Percentiles rank a stretch among this genome's conserved stretches.
Conservation (phyloP, 495 filamentous ascomycete genomes). For the Glutinoglossum americanum region DNA sequence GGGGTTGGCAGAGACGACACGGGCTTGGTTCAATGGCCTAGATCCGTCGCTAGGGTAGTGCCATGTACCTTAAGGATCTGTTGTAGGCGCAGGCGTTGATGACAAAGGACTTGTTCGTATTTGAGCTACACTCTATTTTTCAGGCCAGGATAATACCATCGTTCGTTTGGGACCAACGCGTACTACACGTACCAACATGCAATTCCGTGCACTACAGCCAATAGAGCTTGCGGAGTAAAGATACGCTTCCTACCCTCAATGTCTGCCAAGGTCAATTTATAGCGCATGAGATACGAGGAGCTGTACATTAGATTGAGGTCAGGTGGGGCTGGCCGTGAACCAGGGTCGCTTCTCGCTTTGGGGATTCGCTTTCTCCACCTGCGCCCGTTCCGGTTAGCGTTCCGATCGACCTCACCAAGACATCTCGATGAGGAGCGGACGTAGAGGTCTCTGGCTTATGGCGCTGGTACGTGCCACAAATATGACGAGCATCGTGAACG, state of each 20-base stretch:
- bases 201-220: too few relatives aligned
- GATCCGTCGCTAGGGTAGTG: neutral
- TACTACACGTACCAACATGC: too few relatives aligned
- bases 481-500: neutral
- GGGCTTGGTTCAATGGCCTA: slow-evolving; percentile 22
- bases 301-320: neutral
- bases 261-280: neutral
- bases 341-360: neutral
- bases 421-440: neutral
- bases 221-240: too few relatives aligned
- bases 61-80: neutral
- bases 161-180: too few relatives aligned
- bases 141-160: too few relatives aligned
- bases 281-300: neutral
- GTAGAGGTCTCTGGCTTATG: neutral
- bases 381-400: neutral
- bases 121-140: neutral
- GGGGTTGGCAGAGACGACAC: slow-evolving; percentile 38
- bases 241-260: too few relatives aligned
- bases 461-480: neutral
- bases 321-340: neutral
- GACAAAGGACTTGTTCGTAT: neutral
- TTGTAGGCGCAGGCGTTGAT: neutral
- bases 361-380: neutral
- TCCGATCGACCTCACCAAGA: neutral